Conservation (phyloP, 345 rosid species). For the Pistacia vera region DNA sequence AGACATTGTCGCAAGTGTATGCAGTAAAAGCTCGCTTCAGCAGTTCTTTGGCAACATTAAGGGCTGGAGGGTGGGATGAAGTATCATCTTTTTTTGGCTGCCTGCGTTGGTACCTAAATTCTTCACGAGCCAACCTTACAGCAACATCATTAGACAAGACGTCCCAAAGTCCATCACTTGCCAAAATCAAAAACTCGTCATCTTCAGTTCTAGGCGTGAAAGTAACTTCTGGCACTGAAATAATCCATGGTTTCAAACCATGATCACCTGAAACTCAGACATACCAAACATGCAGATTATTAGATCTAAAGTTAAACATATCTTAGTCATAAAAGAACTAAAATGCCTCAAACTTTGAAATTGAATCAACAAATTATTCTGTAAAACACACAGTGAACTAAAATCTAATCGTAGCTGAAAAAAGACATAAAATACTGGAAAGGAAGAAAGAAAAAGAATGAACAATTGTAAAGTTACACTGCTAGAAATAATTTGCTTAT, state of each 20-base stretch:
- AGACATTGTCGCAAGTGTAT: slow-evolving; percentile 22
- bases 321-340: not conserved
- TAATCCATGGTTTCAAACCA: slow-evolving; percentile 41
- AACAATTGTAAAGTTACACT: not conserved
- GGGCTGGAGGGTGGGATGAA: not conserved
- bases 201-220: slow-evolving; percentile 30
- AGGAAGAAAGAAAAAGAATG: not conserved
- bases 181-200: slow-evolving; percentile 45
- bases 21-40: slow-evolving; percentile 7
- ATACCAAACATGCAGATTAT: not conserved
- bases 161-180: slow-evolving; percentile 56
- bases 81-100: not conserved
- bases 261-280: slow-evolving; percentile 34
- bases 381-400: not conserved
- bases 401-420: not conserved
- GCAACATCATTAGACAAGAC: slow-evolving; percentile 43
- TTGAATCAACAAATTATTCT: not conserved
- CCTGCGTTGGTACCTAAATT: slow-evolving; percentile 17
- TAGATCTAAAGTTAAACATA: not conserved
- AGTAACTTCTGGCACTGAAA: slow-evolving; percentile 46
- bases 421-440: not conserved
- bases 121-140: slow-evolving; percentile 29
- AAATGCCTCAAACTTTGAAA: not conserved
- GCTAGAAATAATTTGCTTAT: not conserved
- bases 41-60: slow-evolving; percentile 6